Percentiles rank a stretch among this genome's conserved stretches.
Evolutionary conservation across 2,329 filamentous ascomycete species (phyloP).

Genomic region (Diplodia intermedia): DNA sequence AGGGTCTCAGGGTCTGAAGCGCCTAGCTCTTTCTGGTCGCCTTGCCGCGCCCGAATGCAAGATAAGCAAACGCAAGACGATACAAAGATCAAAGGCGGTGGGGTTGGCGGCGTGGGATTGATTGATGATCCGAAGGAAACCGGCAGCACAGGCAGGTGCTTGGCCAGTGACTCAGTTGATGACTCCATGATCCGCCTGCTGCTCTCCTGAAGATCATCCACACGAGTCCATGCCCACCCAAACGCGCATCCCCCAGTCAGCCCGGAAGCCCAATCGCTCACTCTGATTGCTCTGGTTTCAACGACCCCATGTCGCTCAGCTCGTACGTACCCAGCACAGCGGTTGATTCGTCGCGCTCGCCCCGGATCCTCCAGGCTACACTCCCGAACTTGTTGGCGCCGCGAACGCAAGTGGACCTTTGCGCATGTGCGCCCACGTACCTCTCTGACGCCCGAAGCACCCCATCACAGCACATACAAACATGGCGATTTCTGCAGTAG

Average conservation of each 20-base stretch:
- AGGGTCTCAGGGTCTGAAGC: too few species aligned
- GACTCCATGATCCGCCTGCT: neutral
- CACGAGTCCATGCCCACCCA: neutral
- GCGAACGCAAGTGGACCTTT: constrained; percentile 7
- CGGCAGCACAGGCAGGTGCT: constrained; percentile 9
- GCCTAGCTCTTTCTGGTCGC: neutral
- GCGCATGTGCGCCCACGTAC: constrained; percentile 2
- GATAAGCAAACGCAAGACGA: neutral
- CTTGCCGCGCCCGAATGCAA: neutral
- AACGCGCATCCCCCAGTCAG: constrained; percentile 20
- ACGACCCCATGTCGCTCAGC: neutral
- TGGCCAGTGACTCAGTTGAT: neutral
- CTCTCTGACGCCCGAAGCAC: neutral
- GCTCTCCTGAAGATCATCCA: constrained; percentile 23
- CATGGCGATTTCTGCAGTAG: neutral
- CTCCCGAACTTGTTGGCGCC: neutral
- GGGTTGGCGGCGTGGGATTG: neutral
- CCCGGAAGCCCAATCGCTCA: neutral
- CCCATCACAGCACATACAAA: neutral
- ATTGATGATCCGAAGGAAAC: constrained; percentile 11
- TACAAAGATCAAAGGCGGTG: neutral
- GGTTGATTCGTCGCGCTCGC: constrained; percentile 12
- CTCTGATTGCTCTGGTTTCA: neutral
- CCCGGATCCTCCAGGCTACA: constrained; percentile 17
- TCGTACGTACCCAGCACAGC: neutral